phyloP scores from a whole-genome alignment of 2,329 filamentous ascomycete species.

The Byssoonygena ceratinophila region DNA sequence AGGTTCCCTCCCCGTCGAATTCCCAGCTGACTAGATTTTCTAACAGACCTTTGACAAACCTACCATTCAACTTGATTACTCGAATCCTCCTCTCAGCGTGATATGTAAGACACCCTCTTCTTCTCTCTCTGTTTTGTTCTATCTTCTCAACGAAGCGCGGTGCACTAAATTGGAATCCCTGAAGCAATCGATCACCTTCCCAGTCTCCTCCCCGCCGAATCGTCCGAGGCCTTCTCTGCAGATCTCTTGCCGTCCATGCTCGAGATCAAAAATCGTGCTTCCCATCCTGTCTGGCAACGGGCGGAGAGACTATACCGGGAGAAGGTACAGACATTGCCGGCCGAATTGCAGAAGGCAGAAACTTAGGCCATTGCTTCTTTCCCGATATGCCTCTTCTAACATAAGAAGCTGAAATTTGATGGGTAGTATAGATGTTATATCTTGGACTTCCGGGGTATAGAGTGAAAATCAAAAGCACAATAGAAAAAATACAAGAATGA shows the following conservation, averaged over 20 bases:
- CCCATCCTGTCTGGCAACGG: conserved; percentile 65
- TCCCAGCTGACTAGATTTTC: not conserved
- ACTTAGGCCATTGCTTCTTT: not conserved
- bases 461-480: not conserved
- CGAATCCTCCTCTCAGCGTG: conserved; percentile 56
- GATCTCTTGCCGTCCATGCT: conserved; percentile 68
- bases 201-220: conserved; percentile 72
- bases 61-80: conserved; percentile 62
- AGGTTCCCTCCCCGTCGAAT: not conserved
- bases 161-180: not conserved
- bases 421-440: not conserved
- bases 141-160: not conserved
- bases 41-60: conserved; percentile 66
- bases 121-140: not conserved
- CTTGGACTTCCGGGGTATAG: not conserved
- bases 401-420: too few species aligned
- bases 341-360: conserved; percentile 23
- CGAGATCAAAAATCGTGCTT: conserved; percentile 63
- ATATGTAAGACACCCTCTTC: conserved; percentile 45
- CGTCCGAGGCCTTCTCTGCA: conserved; percentile 71
- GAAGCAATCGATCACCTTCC: conserved; percentile 66
- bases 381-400: not conserved
- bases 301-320: conserved; percentile 76
- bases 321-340: conserved; percentile 62
- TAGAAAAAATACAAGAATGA: too few species aligned